A percentile compares a stretch with the other conserved stretches of the same genome.
These are phyloP conservation scores for Diaporthe sp. DNA, from an alignment of 2,329 filamentous ascomycete species.

Conservation along the genomic window DNA sequence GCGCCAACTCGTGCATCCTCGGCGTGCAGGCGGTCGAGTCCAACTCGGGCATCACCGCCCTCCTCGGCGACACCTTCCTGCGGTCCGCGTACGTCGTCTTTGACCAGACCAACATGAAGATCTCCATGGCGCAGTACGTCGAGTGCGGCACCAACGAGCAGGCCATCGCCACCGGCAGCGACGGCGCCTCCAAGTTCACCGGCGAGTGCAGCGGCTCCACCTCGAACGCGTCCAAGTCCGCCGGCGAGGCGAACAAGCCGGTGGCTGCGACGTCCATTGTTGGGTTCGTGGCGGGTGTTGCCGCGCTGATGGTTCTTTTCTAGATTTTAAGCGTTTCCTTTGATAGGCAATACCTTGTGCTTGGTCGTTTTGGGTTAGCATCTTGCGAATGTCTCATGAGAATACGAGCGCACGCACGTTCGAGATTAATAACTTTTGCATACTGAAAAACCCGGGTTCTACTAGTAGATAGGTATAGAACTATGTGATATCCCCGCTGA, in stretches of 20 bases:
- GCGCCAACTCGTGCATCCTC: constrained; percentile 41
- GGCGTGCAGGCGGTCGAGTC: constrained; percentile 45
- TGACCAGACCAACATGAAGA: constrained; percentile 50
- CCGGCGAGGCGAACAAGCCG: constrained; percentile 16
- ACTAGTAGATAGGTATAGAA: constrained; percentile 31
- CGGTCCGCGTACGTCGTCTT: constrained; percentile 51
- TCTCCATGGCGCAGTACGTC: constrained; percentile 51
- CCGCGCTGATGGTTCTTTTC: constrained; percentile 32
- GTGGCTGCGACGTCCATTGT: constrained; percentile 29
- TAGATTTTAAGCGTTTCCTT: constrained; percentile 18
- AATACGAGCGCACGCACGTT: background rate
- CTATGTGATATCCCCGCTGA: background rate
- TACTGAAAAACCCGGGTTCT: background rate
- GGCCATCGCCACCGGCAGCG: constrained; percentile 44
- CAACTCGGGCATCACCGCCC: constrained; percentile 42
- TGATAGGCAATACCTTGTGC: background rate
- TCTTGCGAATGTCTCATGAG: constrained; percentile 6
- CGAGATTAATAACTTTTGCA: background rate
- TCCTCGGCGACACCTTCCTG: constrained; percentile 52
- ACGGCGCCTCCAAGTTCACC: constrained; percentile 40
- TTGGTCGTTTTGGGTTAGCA: background rate
- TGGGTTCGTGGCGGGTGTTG: constrained; percentile 34
- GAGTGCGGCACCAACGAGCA: constrained; percentile 50
- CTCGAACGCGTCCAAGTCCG: constrained; percentile 4
- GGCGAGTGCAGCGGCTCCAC: constrained; percentile 43